phyloP scores from a whole-genome alignment of 768 basidiomycete genomes.

The Xerocomus potaroensis region DNA sequence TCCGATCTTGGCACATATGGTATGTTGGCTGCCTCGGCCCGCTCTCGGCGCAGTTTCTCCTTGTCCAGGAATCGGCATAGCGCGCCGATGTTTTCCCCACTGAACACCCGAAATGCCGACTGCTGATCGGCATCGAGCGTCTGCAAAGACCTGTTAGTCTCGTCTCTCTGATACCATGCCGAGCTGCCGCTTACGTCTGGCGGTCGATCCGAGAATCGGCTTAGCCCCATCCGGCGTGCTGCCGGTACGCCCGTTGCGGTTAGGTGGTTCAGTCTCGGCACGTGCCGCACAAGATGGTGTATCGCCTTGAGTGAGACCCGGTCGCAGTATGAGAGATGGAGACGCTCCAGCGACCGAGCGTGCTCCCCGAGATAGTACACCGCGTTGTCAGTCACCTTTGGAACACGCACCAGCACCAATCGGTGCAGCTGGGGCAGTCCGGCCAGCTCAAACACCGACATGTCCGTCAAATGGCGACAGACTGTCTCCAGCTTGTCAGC shows the following conservation, averaged over 20 bases:
- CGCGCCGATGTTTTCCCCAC: slow-evolving; percentile 56
- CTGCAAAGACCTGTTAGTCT: slow-evolving; percentile 34
- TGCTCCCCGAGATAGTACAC: slow-evolving; percentile 76
- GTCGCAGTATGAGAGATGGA: slow-evolving; percentile 87
- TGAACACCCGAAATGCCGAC: slow-evolving; percentile 77
- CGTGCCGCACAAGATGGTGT: slow-evolving; percentile 59
- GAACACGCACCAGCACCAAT: slow-evolving; percentile 76
- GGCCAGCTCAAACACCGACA: slow-evolving; percentile 78
- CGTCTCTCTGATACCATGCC: neutral
- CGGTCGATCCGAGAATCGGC: slow-evolving; percentile 70
- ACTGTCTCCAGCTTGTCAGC: slow-evolving; percentile 45
- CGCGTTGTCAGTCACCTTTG: slow-evolving; percentile 80
- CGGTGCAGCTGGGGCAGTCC: slow-evolving; percentile 64
- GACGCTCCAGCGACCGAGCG: slow-evolving; percentile 61
- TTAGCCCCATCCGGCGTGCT: slow-evolving; percentile 63
- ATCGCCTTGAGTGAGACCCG: slow-evolving; percentile 72
- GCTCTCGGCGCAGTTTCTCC: slow-evolving; percentile 53
- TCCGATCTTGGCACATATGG: slow-evolving; percentile 58
- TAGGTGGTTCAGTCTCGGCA: slow-evolving; percentile 64
- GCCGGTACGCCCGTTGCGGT: slow-evolving; percentile 77
- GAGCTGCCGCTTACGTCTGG: slow-evolving; percentile 47
- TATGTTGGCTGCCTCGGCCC: slow-evolving; percentile 57
- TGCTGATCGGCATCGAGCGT: slow-evolving; percentile 61
- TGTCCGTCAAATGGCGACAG: slow-evolving; percentile 80
- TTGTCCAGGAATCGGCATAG: slow-evolving; percentile 71